Base-by-base conservation (phyloP, 208 protist genomes). In the Wallacemonas rigidus region DNA sequence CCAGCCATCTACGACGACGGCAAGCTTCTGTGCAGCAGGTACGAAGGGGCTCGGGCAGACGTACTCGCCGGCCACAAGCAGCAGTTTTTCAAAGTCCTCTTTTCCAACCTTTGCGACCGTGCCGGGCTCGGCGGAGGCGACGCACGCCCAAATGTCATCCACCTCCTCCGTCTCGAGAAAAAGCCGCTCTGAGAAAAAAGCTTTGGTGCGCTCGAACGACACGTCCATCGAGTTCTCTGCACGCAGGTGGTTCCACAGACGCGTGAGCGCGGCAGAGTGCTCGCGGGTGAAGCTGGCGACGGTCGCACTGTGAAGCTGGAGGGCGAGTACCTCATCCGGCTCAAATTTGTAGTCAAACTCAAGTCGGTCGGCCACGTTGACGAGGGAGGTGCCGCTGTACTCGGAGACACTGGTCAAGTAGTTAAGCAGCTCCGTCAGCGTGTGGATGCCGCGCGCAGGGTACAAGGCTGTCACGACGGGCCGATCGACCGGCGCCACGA, bases 341-440 rank as follows among this genome's bases (percentile, higher is more conserved):
- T 85, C 79, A 53, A 85, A 74, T 14, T 79, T 76, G 68, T 92
- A 96, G 58, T 86, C 62, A 39, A 72, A 85, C 62, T 92, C 87
- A 2, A 97, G 77, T 36, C 77, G 72, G 74, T 94, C 88, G 38
- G 83, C 82, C 54, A 97, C 67, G 35, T 57, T 71, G 54, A 87
- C 72, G 54, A 95, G 78, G 2, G 89, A 71, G 26, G 69, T 85
- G 11, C 81, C 78, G 68, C 75, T 92, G 64, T 91, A 90, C 69
- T 95, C 85, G 3, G 89, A 85, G 35, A 97, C 78, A 39, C 83
- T 86, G 47, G 87, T 83, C 4, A 92, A 71, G 75, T 97, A 97
- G 67, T 89, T 82, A 40, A 88, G 82, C 53, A 97, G 72, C 62
- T 92, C 88, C 2, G 70, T 72, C 58, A 92, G 78, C 54, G 68